A percentile compares a stretch with the other conserved stretches of the same genome.
phyloP scores from a whole-genome alignment of 805 yeast genomes.

The Clavispora santaluciae region DNA sequence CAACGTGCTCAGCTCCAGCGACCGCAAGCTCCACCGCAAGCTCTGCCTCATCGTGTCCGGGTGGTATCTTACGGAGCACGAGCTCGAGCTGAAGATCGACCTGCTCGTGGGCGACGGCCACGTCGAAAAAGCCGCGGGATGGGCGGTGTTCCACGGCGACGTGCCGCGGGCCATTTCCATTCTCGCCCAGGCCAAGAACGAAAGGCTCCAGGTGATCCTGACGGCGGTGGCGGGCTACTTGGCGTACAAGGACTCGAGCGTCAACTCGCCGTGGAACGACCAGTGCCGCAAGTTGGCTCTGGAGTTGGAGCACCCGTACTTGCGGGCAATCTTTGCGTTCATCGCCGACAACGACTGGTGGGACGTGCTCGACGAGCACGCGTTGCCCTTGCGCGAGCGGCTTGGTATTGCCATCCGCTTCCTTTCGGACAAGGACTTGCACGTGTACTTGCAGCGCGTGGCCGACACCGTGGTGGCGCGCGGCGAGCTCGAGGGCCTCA shows the following conservation, averaged over 20 bases:
- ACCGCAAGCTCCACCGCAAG: conserved; percentile 60
- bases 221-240: conserved; percentile 80
- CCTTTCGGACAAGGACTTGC: conserved; percentile 72
- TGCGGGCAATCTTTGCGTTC: conserved; percentile 88
- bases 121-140: conserved; percentile 90
- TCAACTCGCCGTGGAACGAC: conserved; percentile 84
- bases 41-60: conserved; percentile 83
- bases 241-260: conserved; percentile 52
- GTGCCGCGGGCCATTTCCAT: conserved; percentile 75
- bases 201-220: conserved; percentile 71
- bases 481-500: conserved; percentile 89
- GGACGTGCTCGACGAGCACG: conserved; percentile 87
- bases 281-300: conserved; percentile 85
- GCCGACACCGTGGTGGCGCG: conserved; percentile 64
- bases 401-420: conserved; percentile 88
- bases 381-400: conserved; percentile 82
- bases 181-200: conserved; percentile 68
- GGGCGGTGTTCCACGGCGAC: conserved; percentile 95
- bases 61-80: conserved; percentile 77
- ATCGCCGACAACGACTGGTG: conserved; percentile 95
- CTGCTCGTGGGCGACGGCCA: conserved; percentile 54
- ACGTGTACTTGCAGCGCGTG: conserved; percentile 63
- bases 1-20: conserved; percentile 42
- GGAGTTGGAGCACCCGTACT: conserved; percentile 85
- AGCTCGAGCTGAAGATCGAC: conserved; percentile 64